These are phyloP conservation scores for Sphenostylis stenocarpa DNA, from an alignment of 306 rosid genomes.

Conservation along the genomic window DNA sequence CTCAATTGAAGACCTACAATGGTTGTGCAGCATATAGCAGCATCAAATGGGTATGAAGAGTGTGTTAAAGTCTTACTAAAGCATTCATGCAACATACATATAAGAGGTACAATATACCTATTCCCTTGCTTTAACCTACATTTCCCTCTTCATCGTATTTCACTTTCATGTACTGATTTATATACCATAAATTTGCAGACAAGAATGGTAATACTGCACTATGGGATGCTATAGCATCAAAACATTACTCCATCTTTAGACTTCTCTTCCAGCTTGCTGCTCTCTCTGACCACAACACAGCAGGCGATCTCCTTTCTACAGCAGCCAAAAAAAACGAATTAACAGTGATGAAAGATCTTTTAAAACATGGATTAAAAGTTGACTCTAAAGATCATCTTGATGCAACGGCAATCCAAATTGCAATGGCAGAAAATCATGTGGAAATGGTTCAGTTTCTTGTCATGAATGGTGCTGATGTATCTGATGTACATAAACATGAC, in stretches of 20 bases:
- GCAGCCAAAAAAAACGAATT: slow-evolving; percentile 60
- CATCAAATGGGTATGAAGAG: slow-evolving; percentile 73
- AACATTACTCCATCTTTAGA: slow-evolving; percentile 64
- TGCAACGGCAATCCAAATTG: slow-evolving; percentile 53
- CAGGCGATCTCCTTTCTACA: slow-evolving; percentile 61
- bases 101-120: slow-evolving; percentile 48
- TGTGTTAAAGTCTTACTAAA: slow-evolving; percentile 71
- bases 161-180: not conserved
- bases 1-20: too few relatives aligned
- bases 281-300: slow-evolving; percentile 51
- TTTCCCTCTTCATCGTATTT: not conserved
- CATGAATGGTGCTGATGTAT: slow-evolving; percentile 58
- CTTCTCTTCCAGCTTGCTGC: slow-evolving; percentile 54
- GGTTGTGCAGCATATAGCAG: slow-evolving; percentile 68
- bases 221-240: slow-evolving; percentile 76
- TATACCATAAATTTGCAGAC: slow-evolving; percentile 47
- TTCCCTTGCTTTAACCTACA: not conserved
- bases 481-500: slow-evolving; percentile 8
- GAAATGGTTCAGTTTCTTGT: slow-evolving; percentile 69
- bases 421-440: slow-evolving; percentile 53
- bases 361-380: slow-evolving; percentile 62
- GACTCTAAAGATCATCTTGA: slow-evolving; percentile 57
- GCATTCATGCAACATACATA: slow-evolving; percentile 58
- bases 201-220: slow-evolving; percentile 67
- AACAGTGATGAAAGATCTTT: slow-evolving; percentile 54